Evolutionary conservation across 495 filamentous ascomycete species (phyloP), one percentile per base, ranked within the genome.

Genomic region (Rhizodiscina lignyota): DNA sequence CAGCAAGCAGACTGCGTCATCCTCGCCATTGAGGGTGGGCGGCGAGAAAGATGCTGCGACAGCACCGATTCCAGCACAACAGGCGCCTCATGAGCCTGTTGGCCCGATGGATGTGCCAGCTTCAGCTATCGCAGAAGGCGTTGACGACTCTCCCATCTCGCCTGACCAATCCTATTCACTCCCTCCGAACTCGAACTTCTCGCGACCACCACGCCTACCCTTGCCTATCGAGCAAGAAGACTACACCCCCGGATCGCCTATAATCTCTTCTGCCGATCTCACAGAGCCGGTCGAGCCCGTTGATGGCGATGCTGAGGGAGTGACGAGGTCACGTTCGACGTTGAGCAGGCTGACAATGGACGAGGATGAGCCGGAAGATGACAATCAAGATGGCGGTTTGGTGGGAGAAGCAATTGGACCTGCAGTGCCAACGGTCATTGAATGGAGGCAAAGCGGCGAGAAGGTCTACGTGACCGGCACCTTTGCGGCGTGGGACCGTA

Each of bases 401-500:
- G 61, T 6, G 6, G 24, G 17, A 16, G 33, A 5, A 35, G 17
- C 10, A 20, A 20, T n/a, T n/a, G n/a, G n/a, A n/a, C n/a, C n/a
- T n/a, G 17, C 70, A 13, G 77, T 96, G 26, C 83, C 85, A 5
- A 92, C 83, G 10, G 51, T 67, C 21, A 70, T 97, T 24, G 76
- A 83, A 56, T 97, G 87, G 89, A 66, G 62, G 34, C 66, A 74
- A 18, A 69, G 68, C 23, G 79, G 79, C 21, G 70, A 91, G 36
- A 89, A 83, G 59, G 74, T 96, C 38, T 96, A 91, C 54, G 82
- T 97, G 24, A 96, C 91, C 1, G 89, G 89, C 41, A 96, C 91
- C 15, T 94, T 94, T 49, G 86, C 86, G 37, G 75, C 81, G 48
- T 97, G 89, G 89, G 81, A 83, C 52, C 76, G 80, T 56, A 94